These are phyloP conservation scores for Solanum virginianum DNA, from an alignment of 257 asterid species.

Conservation along the genomic window DNA sequence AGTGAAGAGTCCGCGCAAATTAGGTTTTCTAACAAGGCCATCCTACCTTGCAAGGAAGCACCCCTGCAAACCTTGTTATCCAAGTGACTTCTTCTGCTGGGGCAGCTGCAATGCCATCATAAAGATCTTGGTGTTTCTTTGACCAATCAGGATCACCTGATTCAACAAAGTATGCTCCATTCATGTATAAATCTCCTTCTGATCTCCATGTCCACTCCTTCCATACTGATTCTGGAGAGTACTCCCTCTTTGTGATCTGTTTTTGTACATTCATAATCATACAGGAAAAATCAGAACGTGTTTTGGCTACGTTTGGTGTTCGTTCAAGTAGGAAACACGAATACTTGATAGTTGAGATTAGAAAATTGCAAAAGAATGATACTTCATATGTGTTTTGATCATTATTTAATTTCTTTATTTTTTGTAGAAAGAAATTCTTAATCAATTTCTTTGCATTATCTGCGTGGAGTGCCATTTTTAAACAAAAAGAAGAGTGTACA, in stretches of 20 bases:
- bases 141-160: conserved; percentile 28
- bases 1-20: too few species aligned
- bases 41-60: conserved; percentile 23
- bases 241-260: conserved; percentile 30
- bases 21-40: conserved; percentile 10
- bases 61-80: conserved; percentile 31
- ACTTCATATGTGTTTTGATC: too few species aligned
- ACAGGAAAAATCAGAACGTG: not conserved
- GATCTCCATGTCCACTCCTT: conserved; percentile 49
- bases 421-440: too few species aligned
- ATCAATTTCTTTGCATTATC: too few species aligned
- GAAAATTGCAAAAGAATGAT: too few species aligned
- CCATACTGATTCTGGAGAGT: conserved; percentile 26
- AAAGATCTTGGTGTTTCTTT: conserved; percentile 13
- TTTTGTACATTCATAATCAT: not conserved
- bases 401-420: too few species aligned
- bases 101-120: conserved; percentile 12
- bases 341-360: too few species aligned
- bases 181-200: conserved; percentile 31
- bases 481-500: too few species aligned
- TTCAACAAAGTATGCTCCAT: conserved; percentile 36
- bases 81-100: conserved; percentile 6
- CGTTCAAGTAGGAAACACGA: not conserved
- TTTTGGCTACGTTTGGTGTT: not conserved
- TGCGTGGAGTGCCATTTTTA: too few species aligned